Conservation (phyloP, 1,284 basidiomycete genomes). For the Ganoderma multipileum region DNA sequence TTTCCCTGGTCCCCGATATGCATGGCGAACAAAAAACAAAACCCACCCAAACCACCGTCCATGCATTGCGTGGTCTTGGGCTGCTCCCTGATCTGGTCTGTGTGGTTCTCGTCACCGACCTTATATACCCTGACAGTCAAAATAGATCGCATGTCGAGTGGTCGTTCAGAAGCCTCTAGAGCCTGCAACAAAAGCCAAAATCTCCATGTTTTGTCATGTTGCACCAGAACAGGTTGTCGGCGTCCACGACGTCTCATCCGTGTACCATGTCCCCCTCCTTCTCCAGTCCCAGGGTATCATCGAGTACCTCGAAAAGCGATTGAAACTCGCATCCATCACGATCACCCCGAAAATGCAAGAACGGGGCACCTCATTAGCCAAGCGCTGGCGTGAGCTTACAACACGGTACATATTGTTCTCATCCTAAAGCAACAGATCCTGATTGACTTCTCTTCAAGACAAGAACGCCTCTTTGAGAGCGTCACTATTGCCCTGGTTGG, state of each 20-base stretch:
- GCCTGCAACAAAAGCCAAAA: constrained; percentile 90
- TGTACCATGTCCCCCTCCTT: constrained; percentile 97
- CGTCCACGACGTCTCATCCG: constrained; percentile 95
- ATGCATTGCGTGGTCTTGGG: constrained; percentile 93
- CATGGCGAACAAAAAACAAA: constrained; percentile 99
- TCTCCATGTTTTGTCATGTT: constrained; percentile 99
- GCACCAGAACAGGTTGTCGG: constrained; percentile 93
- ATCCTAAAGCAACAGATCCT: too few species aligned
- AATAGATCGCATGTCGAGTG: constrained; percentile 90
- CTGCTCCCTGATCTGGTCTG: constrained; percentile 91
- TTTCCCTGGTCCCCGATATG: constrained; percentile 98
- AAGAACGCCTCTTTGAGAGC: constrained; percentile 92
- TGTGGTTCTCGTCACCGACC: constrained; percentile 16
- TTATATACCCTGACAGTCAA: not conserved
- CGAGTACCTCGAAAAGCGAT: constrained; percentile 82
- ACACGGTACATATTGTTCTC: constrained; percentile 51
- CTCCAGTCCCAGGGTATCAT: constrained; percentile 94
- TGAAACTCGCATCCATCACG: constrained; percentile 72
- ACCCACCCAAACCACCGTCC: constrained; percentile 97
- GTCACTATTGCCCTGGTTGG: constrained; percentile 95
- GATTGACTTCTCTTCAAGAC: constrained; percentile 50
- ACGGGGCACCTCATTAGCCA: constrained; percentile 71
- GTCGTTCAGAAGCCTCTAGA: constrained; percentile 78
- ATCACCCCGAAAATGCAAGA: constrained; percentile 65
- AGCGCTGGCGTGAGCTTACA: constrained; percentile 87